Evolutionary conservation across 2,329 filamentous ascomycete genomes (phyloP).

Genomic region (Mollisiaceae sp.): DNA sequence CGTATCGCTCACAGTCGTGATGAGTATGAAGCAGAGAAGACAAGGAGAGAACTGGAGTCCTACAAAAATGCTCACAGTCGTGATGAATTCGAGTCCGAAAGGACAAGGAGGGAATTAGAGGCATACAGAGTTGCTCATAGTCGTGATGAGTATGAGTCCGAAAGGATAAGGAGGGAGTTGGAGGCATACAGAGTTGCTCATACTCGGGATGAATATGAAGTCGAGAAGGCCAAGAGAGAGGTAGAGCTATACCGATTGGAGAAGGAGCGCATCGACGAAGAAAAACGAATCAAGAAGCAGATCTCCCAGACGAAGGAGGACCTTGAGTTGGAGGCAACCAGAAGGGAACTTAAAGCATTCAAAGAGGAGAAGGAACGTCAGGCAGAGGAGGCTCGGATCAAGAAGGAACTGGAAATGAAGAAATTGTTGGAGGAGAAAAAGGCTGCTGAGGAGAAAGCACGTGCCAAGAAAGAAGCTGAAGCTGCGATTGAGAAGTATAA

Average conservation of each 20-base stretch:
- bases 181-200: slow-evolving; percentile 48
- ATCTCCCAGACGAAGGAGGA: slow-evolving; percentile 28
- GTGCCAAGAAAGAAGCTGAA: slow-evolving; percentile 50
- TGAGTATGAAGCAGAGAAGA: slow-evolving; percentile 51
- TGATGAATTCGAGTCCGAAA: slow-evolving; percentile 52
- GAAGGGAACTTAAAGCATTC: slow-evolving; percentile 46
- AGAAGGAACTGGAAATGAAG: slow-evolving; percentile 46
- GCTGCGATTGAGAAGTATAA: slow-evolving; percentile 59
- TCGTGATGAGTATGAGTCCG: slow-evolving; percentile 42
- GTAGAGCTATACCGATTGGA: slow-evolving; percentile 47
- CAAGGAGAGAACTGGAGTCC: slow-evolving; percentile 24
- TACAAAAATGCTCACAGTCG: slow-evolving; percentile 18
- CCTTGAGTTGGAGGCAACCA: slow-evolving; percentile 36
- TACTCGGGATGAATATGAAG: slow-evolving; percentile 40
- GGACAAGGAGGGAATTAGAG: slow-evolving; percentile 29
- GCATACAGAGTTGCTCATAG: slow-evolving; percentile 13
- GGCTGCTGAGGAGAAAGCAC: slow-evolving; percentile 49
- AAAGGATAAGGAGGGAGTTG: slow-evolving; percentile 48
- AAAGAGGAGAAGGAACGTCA: slow-evolving; percentile 41
- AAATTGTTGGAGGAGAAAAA: slow-evolving; percentile 52
- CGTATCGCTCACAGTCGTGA: slow-evolving; percentile 32
- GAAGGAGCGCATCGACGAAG: slow-evolving; percentile 48
- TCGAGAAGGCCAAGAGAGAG: slow-evolving; percentile 48
- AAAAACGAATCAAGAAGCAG: slow-evolving; percentile 24
- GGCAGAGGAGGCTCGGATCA: slow-evolving; percentile 48